Evolutionary conservation across 1,284 basidiomycete species (phyloP).

Genomic region (Fomitopsis palustris): DNA sequence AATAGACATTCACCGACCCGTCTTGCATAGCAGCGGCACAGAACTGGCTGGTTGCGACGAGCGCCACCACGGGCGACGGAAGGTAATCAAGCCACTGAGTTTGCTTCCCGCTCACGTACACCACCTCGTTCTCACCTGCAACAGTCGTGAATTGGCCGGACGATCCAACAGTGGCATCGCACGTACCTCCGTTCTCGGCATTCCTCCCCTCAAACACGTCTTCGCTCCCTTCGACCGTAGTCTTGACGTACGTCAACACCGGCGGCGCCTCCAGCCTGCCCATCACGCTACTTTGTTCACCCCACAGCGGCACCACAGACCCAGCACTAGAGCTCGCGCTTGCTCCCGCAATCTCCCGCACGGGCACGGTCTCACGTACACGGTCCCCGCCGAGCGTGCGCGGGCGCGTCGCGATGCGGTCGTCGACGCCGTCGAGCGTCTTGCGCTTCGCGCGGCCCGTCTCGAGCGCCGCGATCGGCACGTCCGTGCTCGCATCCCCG

Average conservation of each 20-base stretch:
- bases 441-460: slow-evolving; percentile 46
- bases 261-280: slow-evolving; percentile 44
- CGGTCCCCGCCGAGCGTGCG: slow-evolving; percentile 74
- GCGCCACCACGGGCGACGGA: slow-evolving; percentile 61
- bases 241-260: slow-evolving; percentile 55
- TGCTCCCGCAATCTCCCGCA: slow-evolving; percentile 46
- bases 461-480: slow-evolving; percentile 46
- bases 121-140: slow-evolving; percentile 65
- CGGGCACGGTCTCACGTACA: slow-evolving; percentile 43
- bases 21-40: slow-evolving; percentile 78
- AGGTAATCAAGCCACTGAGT: slow-evolving; percentile 89
- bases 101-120: slow-evolving; percentile 59
- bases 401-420: slow-evolving; percentile 40
- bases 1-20: slow-evolving; percentile 76
- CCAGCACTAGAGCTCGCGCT: slow-evolving; percentile 3
- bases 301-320: slow-evolving; percentile 12
- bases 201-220: slow-evolving; percentile 81
- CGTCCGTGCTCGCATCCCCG: slow-evolving; percentile 43
- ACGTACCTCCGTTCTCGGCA: slow-evolving; percentile 59
- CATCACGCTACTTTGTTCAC: slow-evolving; percentile 20
- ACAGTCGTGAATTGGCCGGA: not conserved
- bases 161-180: not conserved
- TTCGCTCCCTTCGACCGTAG: slow-evolving; percentile 60
- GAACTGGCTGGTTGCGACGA: slow-evolving; percentile 65
- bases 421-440: slow-evolving; percentile 43